A percentile compares a stretch with the other conserved stretches of the same genome.
Evolutionary conservation across 1,284 basidiomycete genomes (phyloP).

Genomic region (Heliocybe sulcata): DNA sequence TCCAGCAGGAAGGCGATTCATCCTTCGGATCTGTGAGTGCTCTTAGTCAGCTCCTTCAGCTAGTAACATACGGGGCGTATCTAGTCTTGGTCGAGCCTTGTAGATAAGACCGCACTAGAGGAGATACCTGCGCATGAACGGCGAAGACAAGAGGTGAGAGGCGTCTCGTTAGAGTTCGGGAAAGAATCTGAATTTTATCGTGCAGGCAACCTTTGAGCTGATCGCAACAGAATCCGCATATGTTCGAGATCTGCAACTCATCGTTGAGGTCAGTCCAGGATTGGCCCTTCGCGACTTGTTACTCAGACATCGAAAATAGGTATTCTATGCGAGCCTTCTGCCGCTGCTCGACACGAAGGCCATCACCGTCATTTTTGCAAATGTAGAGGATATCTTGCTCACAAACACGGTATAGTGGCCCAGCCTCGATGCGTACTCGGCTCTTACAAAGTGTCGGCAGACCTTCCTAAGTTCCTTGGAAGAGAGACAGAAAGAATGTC

Average conservation of each 20-base stretch:
- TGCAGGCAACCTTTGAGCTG: slow-evolving; percentile 82
- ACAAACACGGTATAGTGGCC: slow-evolving; percentile 65
- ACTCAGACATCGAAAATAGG: slow-evolving; percentile 22
- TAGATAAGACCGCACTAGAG: slow-evolving; percentile 75
- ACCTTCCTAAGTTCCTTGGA: slow-evolving; percentile 83
- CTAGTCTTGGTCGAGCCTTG: slow-evolving; percentile 86
- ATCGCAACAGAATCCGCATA: slow-evolving; percentile 85
- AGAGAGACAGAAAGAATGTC: slow-evolving; percentile 82
- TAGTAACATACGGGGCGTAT: background rate
- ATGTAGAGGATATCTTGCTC: slow-evolving; percentile 86
- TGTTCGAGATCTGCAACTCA: slow-evolving; percentile 84
- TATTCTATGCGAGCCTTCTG: slow-evolving; percentile 81
- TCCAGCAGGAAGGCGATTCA: slow-evolving; percentile 11
- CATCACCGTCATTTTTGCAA: slow-evolving; percentile 82
- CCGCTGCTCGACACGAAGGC: slow-evolving; percentile 73
- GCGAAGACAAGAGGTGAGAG: slow-evolving; percentile 75
- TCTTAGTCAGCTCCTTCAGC: background rate
- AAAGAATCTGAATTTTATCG: background rate
- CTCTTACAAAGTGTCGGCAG: slow-evolving; percentile 25
- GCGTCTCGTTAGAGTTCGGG: background rate
- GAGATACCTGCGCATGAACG: slow-evolving; percentile 74
- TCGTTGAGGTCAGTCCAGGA: slow-evolving; percentile 65
- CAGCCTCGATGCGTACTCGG: slow-evolving; percentile 5
- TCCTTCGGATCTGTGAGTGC: slow-evolving; percentile 61
- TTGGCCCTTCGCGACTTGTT: background rate